Evolutionary conservation across 306 rosid species (phyloP).

Genomic region (Psophocarpus tetragonolobus): DNA sequence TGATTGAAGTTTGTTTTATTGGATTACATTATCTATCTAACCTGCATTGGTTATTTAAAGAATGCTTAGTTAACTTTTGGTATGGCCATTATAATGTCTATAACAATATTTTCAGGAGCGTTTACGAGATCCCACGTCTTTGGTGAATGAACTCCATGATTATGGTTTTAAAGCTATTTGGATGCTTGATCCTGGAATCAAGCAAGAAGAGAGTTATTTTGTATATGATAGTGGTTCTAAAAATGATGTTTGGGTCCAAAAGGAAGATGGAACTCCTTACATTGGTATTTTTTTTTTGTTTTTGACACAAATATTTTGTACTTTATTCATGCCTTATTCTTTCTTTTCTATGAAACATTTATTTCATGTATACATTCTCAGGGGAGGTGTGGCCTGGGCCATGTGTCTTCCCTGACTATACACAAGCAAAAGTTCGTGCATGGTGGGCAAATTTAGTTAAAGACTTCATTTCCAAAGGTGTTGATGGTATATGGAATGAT

Average conservation of each 20-base stretch:
- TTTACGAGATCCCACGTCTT: slow-evolving; percentile 72
- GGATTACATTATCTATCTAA: slow-evolving; percentile 17
- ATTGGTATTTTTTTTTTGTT: slow-evolving; percentile 52
- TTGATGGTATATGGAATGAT: slow-evolving; percentile 98
- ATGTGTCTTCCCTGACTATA: slow-evolving; percentile 92
- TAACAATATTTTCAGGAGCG: slow-evolving; percentile 56
- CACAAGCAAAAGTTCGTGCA: slow-evolving; percentile 75
- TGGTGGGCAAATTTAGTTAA: slow-evolving; percentile 94
- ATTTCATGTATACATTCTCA: slow-evolving; percentile 38
- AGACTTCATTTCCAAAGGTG: slow-evolving; percentile 76
- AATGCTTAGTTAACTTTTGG: slow-evolving; percentile 20
- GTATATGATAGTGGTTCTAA: slow-evolving; percentile 76
- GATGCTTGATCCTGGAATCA: slow-evolving; percentile 98
- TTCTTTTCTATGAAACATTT: slow-evolving; percentile 2
- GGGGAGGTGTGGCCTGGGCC: slow-evolving; percentile 96
- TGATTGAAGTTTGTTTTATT: not conserved
- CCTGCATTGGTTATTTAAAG: slow-evolving; percentile 13
- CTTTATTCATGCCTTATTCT: not conserved
- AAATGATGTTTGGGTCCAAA: slow-evolving; percentile 75
- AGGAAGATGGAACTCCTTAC: slow-evolving; percentile 69
- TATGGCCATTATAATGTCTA: slow-evolving; percentile 21
- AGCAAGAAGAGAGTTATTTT: slow-evolving; percentile 77
- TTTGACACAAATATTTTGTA: not conserved
- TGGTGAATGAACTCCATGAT: slow-evolving; percentile 59
- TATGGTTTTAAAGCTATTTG: slow-evolving; percentile 88